A percentile compares a stretch with the other conserved stretches of the same genome.
phyloP scores from a whole-genome alignment of 768 basidiomycete genomes.

The Collybiopsis luxurians region DNA sequence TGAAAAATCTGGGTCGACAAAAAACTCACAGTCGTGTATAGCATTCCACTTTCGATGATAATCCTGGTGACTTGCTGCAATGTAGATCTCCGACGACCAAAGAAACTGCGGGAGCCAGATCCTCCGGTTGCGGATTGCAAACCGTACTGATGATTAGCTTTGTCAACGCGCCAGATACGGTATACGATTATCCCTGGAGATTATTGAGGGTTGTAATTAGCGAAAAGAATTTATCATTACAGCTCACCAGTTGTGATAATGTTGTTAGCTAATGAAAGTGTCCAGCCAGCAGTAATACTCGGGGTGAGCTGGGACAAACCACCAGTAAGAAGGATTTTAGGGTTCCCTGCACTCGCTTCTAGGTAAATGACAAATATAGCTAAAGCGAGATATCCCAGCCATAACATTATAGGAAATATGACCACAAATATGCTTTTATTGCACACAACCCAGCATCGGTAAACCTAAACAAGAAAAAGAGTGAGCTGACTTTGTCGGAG shows the following conservation, averaged over 20 bases:
- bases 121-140: no score
- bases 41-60: conserved; percentile 11
- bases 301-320: background rate
- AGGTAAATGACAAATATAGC: conserved; percentile 1
- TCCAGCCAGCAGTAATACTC: background rate
- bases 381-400: background rate
- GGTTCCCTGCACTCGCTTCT: background rate
- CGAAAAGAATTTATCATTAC: no score
- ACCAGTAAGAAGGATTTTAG: background rate
- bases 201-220: no score
- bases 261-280: conserved; percentile 9
- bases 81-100: conserved; percentile 1
- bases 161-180: conserved; percentile 12
- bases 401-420: conserved; percentile 4
- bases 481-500: background rate
- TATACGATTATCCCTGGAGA: conserved; percentile 12
- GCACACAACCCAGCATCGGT: conserved; percentile 14
- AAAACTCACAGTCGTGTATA: no score
- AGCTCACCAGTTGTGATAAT: conserved; percentile 11
- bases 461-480: conserved; percentile 9
- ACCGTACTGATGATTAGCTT: background rate
- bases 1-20: no score
- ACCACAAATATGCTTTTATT: conserved; percentile 3
- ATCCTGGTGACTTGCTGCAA: conserved; percentile 13
- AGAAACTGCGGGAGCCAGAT: background rate